Evolutionary conservation across 1,139 yeast genomes (phyloP).

Genomic region (Dujonia santamariae): DNA sequence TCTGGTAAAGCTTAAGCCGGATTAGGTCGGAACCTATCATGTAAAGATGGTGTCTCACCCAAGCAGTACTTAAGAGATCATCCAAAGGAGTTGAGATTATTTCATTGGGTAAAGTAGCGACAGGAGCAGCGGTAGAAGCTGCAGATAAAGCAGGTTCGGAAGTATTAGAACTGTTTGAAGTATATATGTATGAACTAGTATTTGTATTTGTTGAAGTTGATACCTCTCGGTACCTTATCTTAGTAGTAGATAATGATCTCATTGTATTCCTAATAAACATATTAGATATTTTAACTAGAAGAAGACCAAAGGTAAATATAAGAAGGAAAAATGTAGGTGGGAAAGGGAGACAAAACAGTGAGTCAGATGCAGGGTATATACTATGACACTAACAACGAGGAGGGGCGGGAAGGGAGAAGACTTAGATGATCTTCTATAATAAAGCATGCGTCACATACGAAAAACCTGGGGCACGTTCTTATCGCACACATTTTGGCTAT

Average conservation of each 20-base stretch:
- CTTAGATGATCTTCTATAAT: no score
- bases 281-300: background rate
- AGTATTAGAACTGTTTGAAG: no score
- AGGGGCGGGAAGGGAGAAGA: no score
- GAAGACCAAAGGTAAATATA: background rate
- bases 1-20: slow-evolving; percentile 33
- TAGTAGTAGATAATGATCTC: slow-evolving; percentile 4
- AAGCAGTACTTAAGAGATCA: slow-evolving; percentile 19
- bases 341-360: background rate
- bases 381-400: no score
- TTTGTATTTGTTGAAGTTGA: background rate
- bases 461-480: slow-evolving; percentile 5
- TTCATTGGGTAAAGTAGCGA: background rate
- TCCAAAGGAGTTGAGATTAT: slow-evolving; percentile 9
- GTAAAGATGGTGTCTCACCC: slow-evolving; percentile 34
- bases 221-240: slow-evolving; percentile 4
- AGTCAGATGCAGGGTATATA: background rate
- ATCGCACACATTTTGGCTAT: slow-evolving; percentile 4
- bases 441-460: no score
- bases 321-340: background rate
- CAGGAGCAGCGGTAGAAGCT: background rate
- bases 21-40: slow-evolving; percentile 36
- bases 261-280: slow-evolving; percentile 5
- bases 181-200: background rate
- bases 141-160: background rate